Base-by-base conservation (phyloP, 306 rosid genomes). In the Acacia melanoxylon region DNA sequence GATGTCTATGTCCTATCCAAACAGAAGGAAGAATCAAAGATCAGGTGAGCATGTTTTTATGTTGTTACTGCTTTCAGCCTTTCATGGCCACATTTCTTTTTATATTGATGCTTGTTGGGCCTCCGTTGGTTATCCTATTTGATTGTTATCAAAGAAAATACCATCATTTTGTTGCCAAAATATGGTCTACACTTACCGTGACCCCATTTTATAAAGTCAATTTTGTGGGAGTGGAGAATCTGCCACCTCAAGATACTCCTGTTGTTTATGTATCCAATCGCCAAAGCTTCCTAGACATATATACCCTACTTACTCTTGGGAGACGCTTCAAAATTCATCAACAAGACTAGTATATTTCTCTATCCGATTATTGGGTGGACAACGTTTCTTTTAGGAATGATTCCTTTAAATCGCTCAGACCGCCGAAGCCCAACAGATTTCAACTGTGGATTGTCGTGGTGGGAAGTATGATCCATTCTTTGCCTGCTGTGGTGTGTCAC, bases 261-360 rank as follows among this genome's bases (percentile, higher is more conserved):
- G 99, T 97, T 41, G 96, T 95, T 8, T 95, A 93, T 76, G 97
- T 95, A 79, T 95, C 99, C 15, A 95, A 95, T 86, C 98, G 92
- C 84, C 99, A 95, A 91, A 95, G 99, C 89, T 95, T 95, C 87
- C 75, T 93, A 33, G 99, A 95, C 84, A 92, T 92, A 86, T 95
- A 91, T 78, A 86, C 95, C 54, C 96, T 93, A 86, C 92, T 93
- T 69, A 95, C 96, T 31, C 85, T 95, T 22, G 97, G 99, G 45
- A 91, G 96, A 86, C 85, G 91, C 86, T 95, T 89, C 79, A n/a
- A 95, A 93, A 86, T 93, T 95, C 88, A 93, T 95, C 82, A 95
- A 98, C 93, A 95, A 95, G 97, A 95, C 99, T 65, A 88, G 89
- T 80, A 91, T 95, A 88, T 95, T 95, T 83, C 90, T 95, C 83